phyloP scores from a whole-genome alignment of 257 asterid genomes.

The Penstemon eatonii region DNA sequence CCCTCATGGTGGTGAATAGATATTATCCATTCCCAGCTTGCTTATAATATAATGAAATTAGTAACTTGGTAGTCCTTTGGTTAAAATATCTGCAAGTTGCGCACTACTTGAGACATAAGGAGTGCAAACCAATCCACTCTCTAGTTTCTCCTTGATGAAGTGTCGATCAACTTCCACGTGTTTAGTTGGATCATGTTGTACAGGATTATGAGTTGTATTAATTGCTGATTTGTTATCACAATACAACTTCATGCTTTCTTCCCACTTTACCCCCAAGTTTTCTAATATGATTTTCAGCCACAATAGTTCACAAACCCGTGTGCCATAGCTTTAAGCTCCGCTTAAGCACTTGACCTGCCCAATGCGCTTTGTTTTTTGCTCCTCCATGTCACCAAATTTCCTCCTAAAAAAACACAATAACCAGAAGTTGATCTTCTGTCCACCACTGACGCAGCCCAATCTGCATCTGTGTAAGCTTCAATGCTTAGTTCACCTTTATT shows the following conservation, averaged over 20 bases:
- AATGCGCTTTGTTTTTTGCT: too few species aligned
- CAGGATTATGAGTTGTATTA: neutral
- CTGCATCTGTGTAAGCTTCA: too few species aligned
- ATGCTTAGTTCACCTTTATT: too few species aligned
- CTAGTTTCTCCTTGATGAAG: neutral
- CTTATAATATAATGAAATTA: neutral
- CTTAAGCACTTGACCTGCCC: neutral
- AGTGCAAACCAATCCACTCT: neutral
- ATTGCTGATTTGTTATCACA: slow-evolving; percentile 1
- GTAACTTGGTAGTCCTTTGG: neutral
- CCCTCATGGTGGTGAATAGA: slow-evolving; percentile 8
- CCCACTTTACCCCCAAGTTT: too few species aligned
- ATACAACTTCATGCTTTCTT: neutral
- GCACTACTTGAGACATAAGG: neutral
- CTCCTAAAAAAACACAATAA: too few species aligned
- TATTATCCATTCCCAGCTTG: slow-evolving; percentile 9
- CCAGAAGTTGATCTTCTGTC: too few species aligned
- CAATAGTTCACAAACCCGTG: slow-evolving; percentile 2
- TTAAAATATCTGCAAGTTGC: slow-evolving; percentile 4
- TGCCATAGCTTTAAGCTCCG: slow-evolving; percentile 1
- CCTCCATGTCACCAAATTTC: too few species aligned
- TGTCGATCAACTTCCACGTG: slow-evolving; percentile 8
- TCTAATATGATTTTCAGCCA: neutral
- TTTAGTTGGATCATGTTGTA: slow-evolving; percentile 11
- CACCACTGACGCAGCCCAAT: too few species aligned